Percentiles rank a stretch among this genome's conserved stretches.
phyloP scores from a whole-genome alignment of 306 rosid genomes.

The Notholithocarpus densiflorus region DNA sequence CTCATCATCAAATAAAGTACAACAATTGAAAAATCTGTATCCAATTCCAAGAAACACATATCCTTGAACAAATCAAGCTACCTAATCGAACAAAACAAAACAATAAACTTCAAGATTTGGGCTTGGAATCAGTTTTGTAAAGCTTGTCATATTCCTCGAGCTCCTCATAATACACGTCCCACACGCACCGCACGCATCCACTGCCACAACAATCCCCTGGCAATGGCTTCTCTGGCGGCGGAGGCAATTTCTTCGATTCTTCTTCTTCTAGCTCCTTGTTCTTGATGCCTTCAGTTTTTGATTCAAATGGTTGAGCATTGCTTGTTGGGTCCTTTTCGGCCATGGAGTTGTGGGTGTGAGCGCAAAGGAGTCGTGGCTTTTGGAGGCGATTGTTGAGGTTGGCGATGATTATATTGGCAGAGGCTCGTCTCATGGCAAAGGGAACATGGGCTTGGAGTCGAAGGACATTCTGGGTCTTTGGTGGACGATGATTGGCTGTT shows the following conservation, averaged over 20 bases:
- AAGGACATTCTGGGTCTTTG: constrained; percentile 13
- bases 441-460: not conserved
- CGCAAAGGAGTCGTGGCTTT: not conserved
- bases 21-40: not conserved
- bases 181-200: constrained; percentile 91
- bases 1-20: not conserved
- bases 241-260: constrained; percentile 26
- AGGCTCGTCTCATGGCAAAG: constrained; percentile 17
- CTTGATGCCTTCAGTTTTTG: not conserved
- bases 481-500: not conserved
- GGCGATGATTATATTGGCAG: not conserved
- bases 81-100: not conserved
- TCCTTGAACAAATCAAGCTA: not conserved
- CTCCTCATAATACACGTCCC: constrained; percentile 88
- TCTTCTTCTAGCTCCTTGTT: not conserved
- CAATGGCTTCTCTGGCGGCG: constrained; percentile 84
- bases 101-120: constrained; percentile 9
- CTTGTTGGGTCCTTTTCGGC: constrained; percentile 20
- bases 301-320: not conserved
- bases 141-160: constrained; percentile 70
- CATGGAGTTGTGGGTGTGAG: constrained; percentile 14
- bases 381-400: not conserved
- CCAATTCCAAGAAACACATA: not conserved
- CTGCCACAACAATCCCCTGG: constrained; percentile 91
- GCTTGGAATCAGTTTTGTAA: constrained; percentile 31